Percentiles rank a stretch among this genome's conserved stretches.
Conservation (phyloP, 768 basidiomycete genomes). For the Psilocybe subaeruginosa region DNA sequence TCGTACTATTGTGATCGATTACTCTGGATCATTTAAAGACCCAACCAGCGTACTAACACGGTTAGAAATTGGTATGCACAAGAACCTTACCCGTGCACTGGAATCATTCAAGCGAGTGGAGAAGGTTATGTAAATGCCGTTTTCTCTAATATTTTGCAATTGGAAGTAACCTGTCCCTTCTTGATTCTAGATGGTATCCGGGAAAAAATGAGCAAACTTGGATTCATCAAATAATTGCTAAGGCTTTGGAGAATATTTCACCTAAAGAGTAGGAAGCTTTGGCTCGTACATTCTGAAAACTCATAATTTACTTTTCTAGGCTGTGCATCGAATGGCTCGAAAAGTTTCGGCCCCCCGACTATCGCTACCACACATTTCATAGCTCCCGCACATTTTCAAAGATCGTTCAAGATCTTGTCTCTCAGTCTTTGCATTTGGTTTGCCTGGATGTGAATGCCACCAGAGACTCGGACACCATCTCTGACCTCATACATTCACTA, state of each 20-base stretch:
- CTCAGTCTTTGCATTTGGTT: background rate
- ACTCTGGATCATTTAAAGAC: background rate
- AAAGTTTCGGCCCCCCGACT: background rate
- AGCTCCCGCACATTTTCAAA: background rate
- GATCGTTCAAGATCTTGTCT: background rate
- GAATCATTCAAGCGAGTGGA: slow-evolving; percentile 1
- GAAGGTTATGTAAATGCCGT: slow-evolving; percentile 9
- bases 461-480: background rate
- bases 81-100: background rate
- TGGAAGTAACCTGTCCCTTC: background rate
- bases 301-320: background rate
- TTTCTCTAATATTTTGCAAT: background rate
- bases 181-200: background rate
- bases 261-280: background rate
- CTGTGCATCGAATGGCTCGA: background rate
- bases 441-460: background rate
- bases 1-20: slow-evolving; percentile 5
- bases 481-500: background rate
- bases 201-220: background rate
- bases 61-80: background rate
- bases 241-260: background rate
- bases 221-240: background rate
- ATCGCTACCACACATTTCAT: background rate
- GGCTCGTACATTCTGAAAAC: background rate
- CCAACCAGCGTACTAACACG: background rate